phyloP scores from a whole-genome alignment of 2,329 filamentous ascomycete genomes.

The Alternaria alternata region DNA sequence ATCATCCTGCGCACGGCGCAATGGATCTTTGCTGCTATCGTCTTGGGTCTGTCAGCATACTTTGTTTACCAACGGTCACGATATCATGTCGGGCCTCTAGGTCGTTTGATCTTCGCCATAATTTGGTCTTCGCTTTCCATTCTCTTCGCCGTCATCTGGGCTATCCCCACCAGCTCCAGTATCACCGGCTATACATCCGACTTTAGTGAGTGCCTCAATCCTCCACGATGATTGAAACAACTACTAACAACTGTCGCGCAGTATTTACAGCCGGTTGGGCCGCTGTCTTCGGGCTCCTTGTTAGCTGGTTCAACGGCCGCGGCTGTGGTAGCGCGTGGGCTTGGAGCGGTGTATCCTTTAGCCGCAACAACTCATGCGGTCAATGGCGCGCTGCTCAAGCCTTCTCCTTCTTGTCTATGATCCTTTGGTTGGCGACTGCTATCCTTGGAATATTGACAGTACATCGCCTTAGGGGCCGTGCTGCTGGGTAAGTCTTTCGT shows the following conservation, averaged over 20 bases:
- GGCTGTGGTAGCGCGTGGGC: conserved; percentile 48
- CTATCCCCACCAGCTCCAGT: conserved; percentile 72
- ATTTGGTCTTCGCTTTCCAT: conserved; percentile 74
- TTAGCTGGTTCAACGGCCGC: conserved; percentile 34
- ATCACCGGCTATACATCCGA: conserved; percentile 78
- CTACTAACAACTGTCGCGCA: background rate
- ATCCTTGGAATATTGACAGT: conserved; percentile 32
- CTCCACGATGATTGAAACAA: too few species aligned
- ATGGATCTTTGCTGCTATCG: conserved; percentile 74
- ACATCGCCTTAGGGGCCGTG: conserved; percentile 24
- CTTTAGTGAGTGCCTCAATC: conserved; percentile 46
- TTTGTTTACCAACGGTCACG: conserved; percentile 37
- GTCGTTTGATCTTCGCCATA: conserved; percentile 77
- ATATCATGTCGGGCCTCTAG: conserved; percentile 63
- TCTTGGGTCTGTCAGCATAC: conserved; percentile 40
- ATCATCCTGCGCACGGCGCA: conserved; percentile 68
- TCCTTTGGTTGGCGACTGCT: conserved; percentile 72
- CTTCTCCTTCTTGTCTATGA: conserved; percentile 74
- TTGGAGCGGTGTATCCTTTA: conserved; percentile 62
- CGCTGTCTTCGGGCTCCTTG: conserved; percentile 52
- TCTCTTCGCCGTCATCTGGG: conserved; percentile 73
- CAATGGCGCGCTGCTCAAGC: conserved; percentile 76
- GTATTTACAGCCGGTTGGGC: conserved; percentile 76
- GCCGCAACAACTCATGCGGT: conserved; percentile 62
- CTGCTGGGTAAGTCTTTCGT: conserved; percentile 14